A percentile compares a stretch with the other conserved stretches of the same genome.
Evolutionary conservation across 1,284 basidiomycete genomes (phyloP).

Genomic region (Rhodotorula sp.): DNA sequence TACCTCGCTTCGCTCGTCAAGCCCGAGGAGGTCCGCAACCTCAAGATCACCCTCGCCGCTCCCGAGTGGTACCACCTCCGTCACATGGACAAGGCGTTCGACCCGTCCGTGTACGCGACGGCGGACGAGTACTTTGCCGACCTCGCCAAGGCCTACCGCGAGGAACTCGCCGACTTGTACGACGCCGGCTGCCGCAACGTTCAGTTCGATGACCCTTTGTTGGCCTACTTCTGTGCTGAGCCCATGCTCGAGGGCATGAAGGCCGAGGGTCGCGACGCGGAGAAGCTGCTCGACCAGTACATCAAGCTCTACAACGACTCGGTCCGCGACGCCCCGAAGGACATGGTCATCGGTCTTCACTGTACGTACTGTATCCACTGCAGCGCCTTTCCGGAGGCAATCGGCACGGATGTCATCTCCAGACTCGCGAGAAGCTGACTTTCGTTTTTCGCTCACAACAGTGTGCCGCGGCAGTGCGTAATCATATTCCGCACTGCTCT

Average conservation of each 20-base stretch:
- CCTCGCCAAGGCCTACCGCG: slow-evolving; percentile 65
- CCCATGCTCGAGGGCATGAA: slow-evolving; percentile 64
- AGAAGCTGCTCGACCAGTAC: slow-evolving; percentile 65
- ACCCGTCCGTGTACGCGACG: slow-evolving; percentile 60
- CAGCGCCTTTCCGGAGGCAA: slow-evolving; percentile 62
- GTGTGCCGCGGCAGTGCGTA: slow-evolving; percentile 4
- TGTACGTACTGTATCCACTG: slow-evolving; percentile 54
- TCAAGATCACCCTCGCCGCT: slow-evolving; percentile 72
- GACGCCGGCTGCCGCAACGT: slow-evolving; percentile 66
- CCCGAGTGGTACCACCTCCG: slow-evolving; percentile 73
- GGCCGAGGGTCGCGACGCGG: slow-evolving; percentile 61
- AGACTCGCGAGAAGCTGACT: no score
- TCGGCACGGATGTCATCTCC: slow-evolving; percentile 41
- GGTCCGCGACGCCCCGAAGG: slow-evolving; percentile 59
- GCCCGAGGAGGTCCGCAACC: slow-evolving; percentile 47
- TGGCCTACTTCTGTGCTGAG: slow-evolving; percentile 58
- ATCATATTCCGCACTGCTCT: no score
- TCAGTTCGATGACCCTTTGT: slow-evolving; percentile 66
- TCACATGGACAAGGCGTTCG: slow-evolving; percentile 55
- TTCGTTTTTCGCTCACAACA: background rate
- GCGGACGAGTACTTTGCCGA: slow-evolving; percentile 73
- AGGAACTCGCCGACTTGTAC: slow-evolving; percentile 70
- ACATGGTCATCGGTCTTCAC: slow-evolving; percentile 69
- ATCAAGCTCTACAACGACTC: slow-evolving; percentile 57
- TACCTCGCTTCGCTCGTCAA: slow-evolving; percentile 47